These are phyloP conservation scores for Oxytropis ochrocephala DNA, from an alignment of 306 rosid genomes.

Conservation along the genomic window DNA sequence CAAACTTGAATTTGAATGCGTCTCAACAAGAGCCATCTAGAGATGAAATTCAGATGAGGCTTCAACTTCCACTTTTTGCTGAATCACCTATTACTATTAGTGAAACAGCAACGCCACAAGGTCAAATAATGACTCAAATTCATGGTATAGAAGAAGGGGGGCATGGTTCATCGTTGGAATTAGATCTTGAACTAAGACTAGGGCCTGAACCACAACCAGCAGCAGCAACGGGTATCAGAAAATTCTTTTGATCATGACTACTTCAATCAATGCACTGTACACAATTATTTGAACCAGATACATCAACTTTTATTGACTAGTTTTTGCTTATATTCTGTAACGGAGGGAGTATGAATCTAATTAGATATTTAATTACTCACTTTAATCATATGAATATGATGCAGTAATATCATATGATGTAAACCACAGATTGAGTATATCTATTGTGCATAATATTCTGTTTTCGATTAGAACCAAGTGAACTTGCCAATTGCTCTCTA, in stretches of 20 bases:
- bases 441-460: background rate
- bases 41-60: conserved; percentile 12
- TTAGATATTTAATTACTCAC: background rate
- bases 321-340: too few species aligned
- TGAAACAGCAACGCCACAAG: conserved; percentile 11
- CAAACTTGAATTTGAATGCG: conserved; percentile 20
- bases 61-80: conserved; percentile 44
- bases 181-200: conserved; percentile 86
- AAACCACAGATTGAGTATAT: background rate
- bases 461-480: conserved; percentile 24
- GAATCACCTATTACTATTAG: conserved; percentile 22
- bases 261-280: background rate
- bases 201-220: conserved; percentile 63
- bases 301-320: too few species aligned
- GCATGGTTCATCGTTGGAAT: conserved; percentile 15
- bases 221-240: conserved; percentile 36
- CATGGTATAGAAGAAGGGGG: background rate
- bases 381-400: too few species aligned
- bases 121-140: background rate
- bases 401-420: background rate
- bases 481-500: conserved; percentile 4
- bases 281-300: background rate
- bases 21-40: conserved; percentile 24
- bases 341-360: background rate
- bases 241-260: conserved; percentile 58